Percentiles rank a stretch among this genome's conserved stretches.
Evolutionary conservation across 441 rosid species (phyloP).

Genomic region (Erodium chrysanthum): DNA sequence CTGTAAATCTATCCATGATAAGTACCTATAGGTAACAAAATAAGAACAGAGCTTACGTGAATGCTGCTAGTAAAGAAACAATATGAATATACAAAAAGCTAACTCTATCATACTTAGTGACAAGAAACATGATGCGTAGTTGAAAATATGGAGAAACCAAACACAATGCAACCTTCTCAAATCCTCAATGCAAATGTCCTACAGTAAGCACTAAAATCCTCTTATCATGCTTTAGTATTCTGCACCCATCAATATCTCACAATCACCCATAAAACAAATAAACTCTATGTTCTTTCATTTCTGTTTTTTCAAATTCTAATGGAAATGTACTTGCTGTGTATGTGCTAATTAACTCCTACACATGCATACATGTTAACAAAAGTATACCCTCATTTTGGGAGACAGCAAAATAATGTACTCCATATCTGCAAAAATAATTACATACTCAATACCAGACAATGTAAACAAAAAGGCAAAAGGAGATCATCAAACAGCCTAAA

Average conservation of each 20-base stretch:
- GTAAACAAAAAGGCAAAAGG: neutral
- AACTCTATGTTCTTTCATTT: neutral
- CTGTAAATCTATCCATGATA: conserved; percentile 83
- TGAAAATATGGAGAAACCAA: neutral
- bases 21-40: conserved; percentile 52
- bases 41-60: conserved; percentile 11
- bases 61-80: conserved; percentile 3
- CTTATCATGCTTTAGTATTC: neutral
- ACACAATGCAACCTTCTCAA: neutral
- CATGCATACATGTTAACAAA: neutral
- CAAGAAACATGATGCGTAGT: neutral
- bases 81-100: neutral
- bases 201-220: neutral
- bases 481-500: neutral
- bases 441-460: neutral
- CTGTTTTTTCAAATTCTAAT: too few species aligned
- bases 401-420: neutral
- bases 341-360: neutral
- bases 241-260: neutral
- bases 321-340: too few species aligned
- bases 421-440: neutral
- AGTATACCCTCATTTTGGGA: neutral
- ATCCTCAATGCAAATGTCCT: neutral
- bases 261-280: neutral
- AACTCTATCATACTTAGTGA: neutral